phyloP scores from a whole-genome alignment of 129 eudicot species.

The Mikania micrantha region DNA sequence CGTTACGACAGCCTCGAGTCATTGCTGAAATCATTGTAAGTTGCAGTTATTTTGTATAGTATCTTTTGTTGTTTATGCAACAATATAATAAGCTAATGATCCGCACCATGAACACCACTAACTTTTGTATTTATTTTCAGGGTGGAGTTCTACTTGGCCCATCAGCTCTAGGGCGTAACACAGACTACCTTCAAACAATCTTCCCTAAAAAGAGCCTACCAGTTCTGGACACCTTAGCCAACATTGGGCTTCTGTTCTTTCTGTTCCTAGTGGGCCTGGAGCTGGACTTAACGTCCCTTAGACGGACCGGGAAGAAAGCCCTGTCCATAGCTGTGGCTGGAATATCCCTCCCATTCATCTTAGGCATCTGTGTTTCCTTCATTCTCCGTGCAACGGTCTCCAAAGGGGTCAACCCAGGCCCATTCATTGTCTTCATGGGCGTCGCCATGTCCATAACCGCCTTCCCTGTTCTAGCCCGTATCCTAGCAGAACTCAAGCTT shows the following conservation, averaged over 20 bases:
- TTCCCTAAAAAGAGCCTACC: slow-evolving; percentile 61
- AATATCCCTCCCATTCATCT: slow-evolving; percentile 50
- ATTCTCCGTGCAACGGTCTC: slow-evolving; percentile 42
- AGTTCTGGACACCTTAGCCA: slow-evolving; percentile 74
- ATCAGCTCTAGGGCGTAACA: slow-evolving; percentile 67
- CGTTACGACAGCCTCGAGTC: slow-evolving; percentile 85
- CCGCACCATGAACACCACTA: not conserved
- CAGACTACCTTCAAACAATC: slow-evolving; percentile 35
- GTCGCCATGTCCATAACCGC: slow-evolving; percentile 87
- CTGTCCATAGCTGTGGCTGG: slow-evolving; percentile 60
- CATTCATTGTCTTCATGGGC: slow-evolving; percentile 80
- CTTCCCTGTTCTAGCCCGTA: slow-evolving; percentile 81
- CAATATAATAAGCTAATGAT: not conserved
- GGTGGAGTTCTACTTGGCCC: slow-evolving; percentile 85
- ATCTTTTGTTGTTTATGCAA: slow-evolving; percentile 19
- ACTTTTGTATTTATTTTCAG: slow-evolving; percentile 11
- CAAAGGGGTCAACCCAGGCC: slow-evolving; percentile 42
- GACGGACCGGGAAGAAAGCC: slow-evolving; percentile 61
- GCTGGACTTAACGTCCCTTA: slow-evolving; percentile 52
- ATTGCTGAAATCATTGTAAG: slow-evolving; percentile 82
- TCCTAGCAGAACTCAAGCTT: slow-evolving; percentile 80
- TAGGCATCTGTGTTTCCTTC: slow-evolving; percentile 63
- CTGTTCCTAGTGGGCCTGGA: slow-evolving; percentile 73
- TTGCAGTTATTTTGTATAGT: not conserved
- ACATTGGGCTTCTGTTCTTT: slow-evolving; percentile 74